Conservation (phyloP, 257 asterid species). For the Penstemon davidsonii region DNA sequence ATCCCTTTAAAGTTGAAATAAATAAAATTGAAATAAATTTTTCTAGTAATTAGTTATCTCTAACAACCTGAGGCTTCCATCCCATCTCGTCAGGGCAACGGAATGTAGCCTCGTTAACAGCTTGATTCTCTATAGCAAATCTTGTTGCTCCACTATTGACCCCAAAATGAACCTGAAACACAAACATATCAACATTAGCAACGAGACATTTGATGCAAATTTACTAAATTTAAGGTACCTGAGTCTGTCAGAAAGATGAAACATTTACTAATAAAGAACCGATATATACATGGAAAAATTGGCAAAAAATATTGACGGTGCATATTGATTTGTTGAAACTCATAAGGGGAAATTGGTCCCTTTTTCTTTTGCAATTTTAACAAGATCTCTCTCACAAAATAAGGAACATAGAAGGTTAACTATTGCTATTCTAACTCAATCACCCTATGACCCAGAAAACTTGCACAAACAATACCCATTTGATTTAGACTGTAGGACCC, state of each 20-base stretch:
- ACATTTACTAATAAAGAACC: too few relatives aligned
- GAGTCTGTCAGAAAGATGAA: too few relatives aligned
- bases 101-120: slow-evolving; percentile 94
- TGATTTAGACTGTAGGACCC: too few relatives aligned
- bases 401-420: too few relatives aligned
- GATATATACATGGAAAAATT: too few relatives aligned
- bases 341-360: not conserved
- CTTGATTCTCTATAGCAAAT: slow-evolving; percentile 91
- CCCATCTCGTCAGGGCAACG: slow-evolving; percentile 99
- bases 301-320: slow-evolving; percentile 9
- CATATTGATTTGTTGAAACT: not conserved
- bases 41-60: not conserved
- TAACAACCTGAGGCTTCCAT: slow-evolving; percentile 92
- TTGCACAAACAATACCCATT: too few relatives aligned
- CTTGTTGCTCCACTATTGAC: slow-evolving; percentile 94
- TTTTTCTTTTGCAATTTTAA: too few relatives aligned
- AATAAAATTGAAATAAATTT: not conserved
- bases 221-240: too few relatives aligned
- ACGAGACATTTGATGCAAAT: too few relatives aligned
- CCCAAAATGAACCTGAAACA: slow-evolving; percentile 84
- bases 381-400: not conserved
- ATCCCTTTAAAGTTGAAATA: not conserved
- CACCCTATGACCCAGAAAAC: too few relatives aligned
- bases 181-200: slow-evolving; percentile 21
- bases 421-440: too few relatives aligned